Base-by-base conservation (phyloP, 257 asterid genomes). In the Solanum rostratum region DNA sequence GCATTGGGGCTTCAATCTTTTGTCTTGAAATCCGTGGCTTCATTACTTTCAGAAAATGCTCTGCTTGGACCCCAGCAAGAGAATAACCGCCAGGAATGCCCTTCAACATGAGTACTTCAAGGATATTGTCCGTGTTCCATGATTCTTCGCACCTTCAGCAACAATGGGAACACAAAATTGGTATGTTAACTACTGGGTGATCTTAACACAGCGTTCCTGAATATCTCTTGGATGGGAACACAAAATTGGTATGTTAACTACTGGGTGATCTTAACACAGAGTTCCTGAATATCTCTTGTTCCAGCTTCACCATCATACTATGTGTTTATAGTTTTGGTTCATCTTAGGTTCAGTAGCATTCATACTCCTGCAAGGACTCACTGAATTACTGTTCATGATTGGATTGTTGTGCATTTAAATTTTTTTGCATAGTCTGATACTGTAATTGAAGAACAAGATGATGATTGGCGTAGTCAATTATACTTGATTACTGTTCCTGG, bases 61-160 rank as follows among this genome's bases (percentile, higher is more conserved):
- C 55, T 71, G 86, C 89, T 82, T 95, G 90, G 98, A 95, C 89
- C 99, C 99, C 82, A 91, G 96, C 95, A 92, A 91, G 89, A 90
- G 99, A 90, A 90, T 94, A 86, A 92, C 97, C 0, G 98, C 99
- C 45, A 91, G 94, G 87, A 90, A 71, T 84, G 98, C 98, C 84
- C 97, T 95, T 27, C 95, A 94, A 90, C 99, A 95, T 53, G 97
- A 91, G 83, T 95, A 94, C 89, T 95, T 95, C 87, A 95, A 90
- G 94, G 98, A 94, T 86, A 92, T 92, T 18, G 93, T 89, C 49
- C 80, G 79, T 74, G 93, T 95, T 81, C 97, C 97, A 27, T 94
- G 86, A 90, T 84, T 24, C 24, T 73, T 73, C 60, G 59, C 60
- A 49, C 46, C 85, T 85, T 71, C 80, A 53, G 81, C 86, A 87